Percentiles rank a stretch among this genome's conserved stretches.
phyloP scores from a whole-genome alignment of 179 eudicot species.

The Carnegiea gigantea region DNA sequence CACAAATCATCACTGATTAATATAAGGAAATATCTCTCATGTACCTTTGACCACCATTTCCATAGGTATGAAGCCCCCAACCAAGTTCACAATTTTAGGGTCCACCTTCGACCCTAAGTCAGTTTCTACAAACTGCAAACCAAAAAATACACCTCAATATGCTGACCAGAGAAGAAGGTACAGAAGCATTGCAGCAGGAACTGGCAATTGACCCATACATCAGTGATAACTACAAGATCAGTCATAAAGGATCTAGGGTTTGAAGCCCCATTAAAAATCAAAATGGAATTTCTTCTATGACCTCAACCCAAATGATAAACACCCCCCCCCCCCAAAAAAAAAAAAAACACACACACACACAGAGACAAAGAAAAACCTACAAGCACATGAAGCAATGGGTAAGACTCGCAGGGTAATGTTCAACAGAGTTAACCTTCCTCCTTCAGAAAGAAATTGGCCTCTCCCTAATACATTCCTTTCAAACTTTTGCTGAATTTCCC shows the following conservation, averaged over 20 bases:
- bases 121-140: constrained; percentile 78
- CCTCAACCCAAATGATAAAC: not conserved
- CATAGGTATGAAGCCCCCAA: constrained; percentile 80
- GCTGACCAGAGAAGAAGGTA: not conserved
- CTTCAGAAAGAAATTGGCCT: not conserved
- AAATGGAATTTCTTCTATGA: not conserved
- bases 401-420: no score
- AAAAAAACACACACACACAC: no score
- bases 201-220: not conserved
- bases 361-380: no score
- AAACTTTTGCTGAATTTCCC: not conserved
- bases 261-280: not conserved
- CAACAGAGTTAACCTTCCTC: not conserved
- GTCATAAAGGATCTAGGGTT: not conserved
- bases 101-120: constrained; percentile 44
- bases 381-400: no score
- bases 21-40: not conserved
- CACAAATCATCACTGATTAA: constrained; percentile 1
- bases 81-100: constrained; percentile 32
- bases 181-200: constrained; percentile 2
- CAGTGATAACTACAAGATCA: no score
- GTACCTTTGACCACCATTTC: constrained; percentile 78
- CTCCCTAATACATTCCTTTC: not conserved
- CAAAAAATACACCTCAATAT: constrained; percentile 6
- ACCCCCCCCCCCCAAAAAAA: not conserved